Percentiles rank a stretch among this genome's conserved stretches.
Conservation (phyloP, 306 rosid genomes). For the Vigna unguiculata region DNA sequence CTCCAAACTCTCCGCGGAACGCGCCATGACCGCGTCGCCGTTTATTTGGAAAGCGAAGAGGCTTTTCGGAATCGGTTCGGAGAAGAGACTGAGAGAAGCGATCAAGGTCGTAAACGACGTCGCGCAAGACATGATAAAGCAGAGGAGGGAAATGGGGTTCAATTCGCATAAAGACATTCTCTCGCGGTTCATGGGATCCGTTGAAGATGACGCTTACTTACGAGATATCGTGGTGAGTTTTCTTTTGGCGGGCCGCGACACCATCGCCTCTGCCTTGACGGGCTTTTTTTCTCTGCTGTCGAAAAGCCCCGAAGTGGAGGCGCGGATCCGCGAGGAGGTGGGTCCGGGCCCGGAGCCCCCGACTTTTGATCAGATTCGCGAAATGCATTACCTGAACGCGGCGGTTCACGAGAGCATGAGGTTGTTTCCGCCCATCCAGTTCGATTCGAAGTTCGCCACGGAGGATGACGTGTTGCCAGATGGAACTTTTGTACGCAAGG, state of each 20-base stretch:
- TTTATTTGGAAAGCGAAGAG: constrained; percentile 70
- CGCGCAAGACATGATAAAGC: constrained; percentile 54
- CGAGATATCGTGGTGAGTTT: constrained; percentile 87
- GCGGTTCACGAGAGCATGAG: constrained; percentile 83
- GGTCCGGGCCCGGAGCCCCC: constrained; percentile 44
- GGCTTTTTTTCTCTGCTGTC: constrained; percentile 69
- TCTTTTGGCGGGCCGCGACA: constrained; percentile 88
- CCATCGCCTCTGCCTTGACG: constrained; percentile 72
- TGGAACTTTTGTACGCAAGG: constrained; percentile 70
- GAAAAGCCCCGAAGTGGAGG: constrained; percentile 52
- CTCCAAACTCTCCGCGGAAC: constrained; percentile 67
- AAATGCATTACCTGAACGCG: constrained; percentile 76
- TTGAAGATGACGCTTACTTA: constrained; percentile 62
- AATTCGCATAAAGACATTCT: constrained; percentile 63
- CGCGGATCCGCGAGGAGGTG: constrained; percentile 58
- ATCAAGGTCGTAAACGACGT: constrained; percentile 52
- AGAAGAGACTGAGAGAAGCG: constrained; percentile 62
- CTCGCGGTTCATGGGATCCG: constrained; percentile 74
- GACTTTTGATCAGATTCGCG: constrained; percentile 51
- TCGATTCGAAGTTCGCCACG: constrained; percentile 75
- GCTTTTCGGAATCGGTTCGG: constrained; percentile 63
- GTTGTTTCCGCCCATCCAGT: constrained; percentile 84
- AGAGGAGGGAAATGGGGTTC: constrained; percentile 50
- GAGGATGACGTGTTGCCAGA: constrained; percentile 89
- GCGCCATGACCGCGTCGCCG: constrained; percentile 71